phyloP scores from a whole-genome alignment of 306 rosid genomes.

The Casuarina glauca region DNA sequence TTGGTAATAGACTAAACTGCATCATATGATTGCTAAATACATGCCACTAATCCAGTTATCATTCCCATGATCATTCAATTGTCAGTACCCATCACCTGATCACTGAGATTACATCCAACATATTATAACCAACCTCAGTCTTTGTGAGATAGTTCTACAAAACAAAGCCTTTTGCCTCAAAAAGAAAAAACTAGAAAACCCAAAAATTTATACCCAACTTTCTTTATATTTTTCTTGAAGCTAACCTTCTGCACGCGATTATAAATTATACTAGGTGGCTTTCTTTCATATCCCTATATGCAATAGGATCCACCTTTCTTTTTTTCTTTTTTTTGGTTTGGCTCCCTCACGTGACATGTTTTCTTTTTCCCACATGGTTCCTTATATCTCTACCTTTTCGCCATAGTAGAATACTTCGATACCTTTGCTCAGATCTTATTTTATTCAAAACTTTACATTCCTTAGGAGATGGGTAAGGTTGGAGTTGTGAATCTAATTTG shows the following conservation, averaged over 20 bases:
- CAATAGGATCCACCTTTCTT: background rate
- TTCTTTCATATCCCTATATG: background rate
- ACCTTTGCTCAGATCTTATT: background rate
- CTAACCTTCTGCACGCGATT: background rate
- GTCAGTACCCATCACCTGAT: constrained; percentile 23
- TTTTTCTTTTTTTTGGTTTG: background rate
- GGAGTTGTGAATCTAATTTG: background rate
- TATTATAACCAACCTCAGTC: background rate
- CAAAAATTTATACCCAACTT: background rate
- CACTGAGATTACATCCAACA: background rate
- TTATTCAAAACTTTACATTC: background rate
- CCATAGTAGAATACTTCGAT: too few relatives aligned
- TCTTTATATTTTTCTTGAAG: background rate
- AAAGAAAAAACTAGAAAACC: background rate
- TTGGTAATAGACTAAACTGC: constrained; percentile 13
- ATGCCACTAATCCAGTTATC: constrained; percentile 27
- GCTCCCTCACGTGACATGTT: background rate
- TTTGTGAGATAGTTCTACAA: background rate
- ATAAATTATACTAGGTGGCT: background rate
- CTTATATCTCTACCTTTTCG: background rate
- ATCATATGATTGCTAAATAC: constrained; percentile 39
- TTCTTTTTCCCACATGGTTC: background rate
- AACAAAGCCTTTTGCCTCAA: background rate
- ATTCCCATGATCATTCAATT: constrained; percentile 36
- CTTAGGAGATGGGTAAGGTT: background rate